These are phyloP conservation scores for Aspergillus sp. DNA, from an alignment of 2,329 filamentous ascomycete species.

Conservation along the genomic window DNA sequence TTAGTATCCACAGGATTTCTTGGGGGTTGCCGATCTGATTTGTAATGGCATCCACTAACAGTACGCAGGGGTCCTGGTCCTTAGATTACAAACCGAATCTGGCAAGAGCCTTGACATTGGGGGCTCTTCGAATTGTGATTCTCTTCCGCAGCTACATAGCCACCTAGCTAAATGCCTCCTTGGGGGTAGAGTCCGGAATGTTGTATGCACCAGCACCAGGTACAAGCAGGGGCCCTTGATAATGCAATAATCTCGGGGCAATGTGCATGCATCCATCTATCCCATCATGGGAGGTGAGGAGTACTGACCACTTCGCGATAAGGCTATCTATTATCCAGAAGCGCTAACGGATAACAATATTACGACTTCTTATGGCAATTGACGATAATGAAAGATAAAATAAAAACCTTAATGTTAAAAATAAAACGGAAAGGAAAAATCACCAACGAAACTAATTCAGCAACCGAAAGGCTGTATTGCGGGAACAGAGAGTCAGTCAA, in stretches of 20 bases:
- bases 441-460: not conserved
- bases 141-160: not conserved
- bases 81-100: conserved; percentile 3
- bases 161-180: not conserved
- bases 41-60: not conserved
- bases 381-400: not conserved
- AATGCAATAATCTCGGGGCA: not conserved
- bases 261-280: not conserved
- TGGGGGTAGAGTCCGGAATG: not conserved
- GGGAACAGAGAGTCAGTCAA: not conserved
- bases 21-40: not conserved
- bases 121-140: not conserved
- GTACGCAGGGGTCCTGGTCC: not conserved
- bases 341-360: not conserved
- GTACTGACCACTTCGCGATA: not conserved
- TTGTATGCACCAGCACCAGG: not conserved
- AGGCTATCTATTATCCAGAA: not conserved
- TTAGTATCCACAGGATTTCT: not conserved
- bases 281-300: not conserved
- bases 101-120: conserved; percentile 11
- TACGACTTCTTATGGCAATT: not conserved
- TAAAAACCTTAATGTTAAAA: not conserved
- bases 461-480: not conserved
- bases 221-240: not conserved
- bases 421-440: not conserved